These are phyloP conservation scores for Flaveria linearis DNA, from an alignment of 129 eudicot genomes.

Conservation along the genomic window DNA sequence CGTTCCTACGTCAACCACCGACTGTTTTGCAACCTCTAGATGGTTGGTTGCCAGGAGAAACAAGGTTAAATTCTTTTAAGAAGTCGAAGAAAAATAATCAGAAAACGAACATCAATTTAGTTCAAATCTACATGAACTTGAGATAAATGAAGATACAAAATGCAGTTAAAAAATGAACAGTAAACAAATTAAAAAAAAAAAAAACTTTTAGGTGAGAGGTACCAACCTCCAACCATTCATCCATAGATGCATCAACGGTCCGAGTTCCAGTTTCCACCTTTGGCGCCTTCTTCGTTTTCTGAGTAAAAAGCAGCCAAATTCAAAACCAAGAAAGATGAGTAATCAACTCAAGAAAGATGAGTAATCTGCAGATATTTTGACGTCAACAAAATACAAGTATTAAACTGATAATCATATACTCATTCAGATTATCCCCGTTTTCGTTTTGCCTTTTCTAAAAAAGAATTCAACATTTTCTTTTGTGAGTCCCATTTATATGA, in stretches of 20 bases:
- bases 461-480: background rate
- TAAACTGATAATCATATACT: background rate
- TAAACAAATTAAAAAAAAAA: constrained; percentile 25
- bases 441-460: background rate
- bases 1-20: background rate
- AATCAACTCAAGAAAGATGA: background rate
- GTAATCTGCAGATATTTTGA: too few relatives aligned
- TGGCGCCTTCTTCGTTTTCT: constrained; percentile 90
- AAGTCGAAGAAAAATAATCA: background rate
- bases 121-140: background rate
- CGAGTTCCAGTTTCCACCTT: constrained; percentile 98
- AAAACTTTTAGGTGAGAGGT: constrained; percentile 11
- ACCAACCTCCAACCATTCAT: constrained; percentile 90
- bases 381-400: background rate
- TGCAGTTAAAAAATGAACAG: background rate
- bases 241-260: constrained; percentile 79
- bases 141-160: background rate
- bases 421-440: background rate
- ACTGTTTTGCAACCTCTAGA: background rate
- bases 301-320: constrained; percentile 22
- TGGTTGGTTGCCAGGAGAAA: background rate
- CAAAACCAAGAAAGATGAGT: constrained; percentile 9
- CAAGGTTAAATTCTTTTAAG: background rate
- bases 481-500: constrained; percentile 2
- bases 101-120: background rate